phyloP scores from a whole-genome alignment of 176 grass and related monocot genomes.

The Elaeis guineensis region DNA sequence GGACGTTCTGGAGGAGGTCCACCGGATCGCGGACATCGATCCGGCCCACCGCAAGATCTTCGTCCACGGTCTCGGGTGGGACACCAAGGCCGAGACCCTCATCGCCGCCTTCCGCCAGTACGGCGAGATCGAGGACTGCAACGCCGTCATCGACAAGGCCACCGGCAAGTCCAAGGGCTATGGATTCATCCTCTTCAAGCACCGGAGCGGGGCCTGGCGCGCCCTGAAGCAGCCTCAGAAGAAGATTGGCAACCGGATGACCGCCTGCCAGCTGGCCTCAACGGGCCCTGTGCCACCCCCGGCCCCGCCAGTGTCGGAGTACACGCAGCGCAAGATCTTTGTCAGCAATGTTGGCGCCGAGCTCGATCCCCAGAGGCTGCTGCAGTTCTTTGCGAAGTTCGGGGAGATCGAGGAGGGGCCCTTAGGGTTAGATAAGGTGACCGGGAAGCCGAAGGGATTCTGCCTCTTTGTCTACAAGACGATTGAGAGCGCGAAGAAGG shows the following conservation, averaged over 20 bases:
- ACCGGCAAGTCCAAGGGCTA: slow-evolving; percentile 97
- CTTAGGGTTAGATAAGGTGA: slow-evolving; percentile 78
- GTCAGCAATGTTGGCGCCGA: slow-evolving; percentile 91
- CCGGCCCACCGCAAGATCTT: slow-evolving; percentile 89
- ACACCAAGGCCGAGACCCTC: slow-evolving; percentile 64
- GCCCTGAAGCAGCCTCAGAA: slow-evolving; percentile 86
- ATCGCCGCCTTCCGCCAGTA: slow-evolving; percentile 50
- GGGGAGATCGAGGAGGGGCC: slow-evolving; percentile 97
- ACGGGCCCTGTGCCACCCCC: slow-evolving; percentile 48
- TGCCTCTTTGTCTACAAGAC: slow-evolving; percentile 87
- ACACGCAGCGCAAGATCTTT: slow-evolving; percentile 96
- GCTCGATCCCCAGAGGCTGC: slow-evolving; percentile 58
- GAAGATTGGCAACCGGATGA: slow-evolving; percentile 79
- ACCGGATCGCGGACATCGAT: slow-evolving; percentile 55
- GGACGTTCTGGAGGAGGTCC: slow-evolving; percentile 47
- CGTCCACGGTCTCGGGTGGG: slow-evolving; percentile 92
- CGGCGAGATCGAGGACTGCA: slow-evolving; percentile 92
- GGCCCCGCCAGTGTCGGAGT: slow-evolving; percentile 52
- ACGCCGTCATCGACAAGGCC: slow-evolving; percentile 64
- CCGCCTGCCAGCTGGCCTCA: slow-evolving; percentile 90
- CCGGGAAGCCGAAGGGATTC: slow-evolving; percentile 86
- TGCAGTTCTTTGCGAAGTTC: slow-evolving; percentile 72
- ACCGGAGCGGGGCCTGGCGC: slow-evolving; percentile 48
- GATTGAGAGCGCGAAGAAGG: slow-evolving; percentile 68
- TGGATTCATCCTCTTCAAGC: slow-evolving; percentile 85